These are phyloP conservation scores for Euphorbia celastroides DNA, from an alignment of 441 rosid genomes.

Conservation along the genomic window DNA sequence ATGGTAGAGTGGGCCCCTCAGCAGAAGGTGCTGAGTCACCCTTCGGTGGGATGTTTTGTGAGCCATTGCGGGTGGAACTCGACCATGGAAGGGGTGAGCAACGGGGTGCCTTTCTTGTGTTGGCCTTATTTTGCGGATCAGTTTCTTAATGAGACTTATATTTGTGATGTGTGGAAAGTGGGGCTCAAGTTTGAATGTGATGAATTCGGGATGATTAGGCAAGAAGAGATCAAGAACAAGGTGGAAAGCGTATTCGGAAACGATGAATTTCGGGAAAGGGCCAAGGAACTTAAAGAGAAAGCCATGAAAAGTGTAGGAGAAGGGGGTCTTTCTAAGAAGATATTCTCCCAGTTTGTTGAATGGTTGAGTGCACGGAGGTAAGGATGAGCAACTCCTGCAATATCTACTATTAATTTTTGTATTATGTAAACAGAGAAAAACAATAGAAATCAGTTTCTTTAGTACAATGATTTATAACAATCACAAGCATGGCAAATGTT, in stretches of 20 bases:
- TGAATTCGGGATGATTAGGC: constrained; percentile 22
- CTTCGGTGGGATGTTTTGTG: constrained; percentile 46
- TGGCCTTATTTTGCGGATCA: neutral
- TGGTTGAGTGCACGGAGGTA: constrained; percentile 28
- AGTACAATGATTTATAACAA: neutral
- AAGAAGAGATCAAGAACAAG: constrained; percentile 35
- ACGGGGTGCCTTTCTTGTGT: neutral
- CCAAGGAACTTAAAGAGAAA: constrained; percentile 5
- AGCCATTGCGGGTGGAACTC: constrained; percentile 28
- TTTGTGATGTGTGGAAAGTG: constrained; percentile 45
- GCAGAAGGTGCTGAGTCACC: constrained; percentile 31
- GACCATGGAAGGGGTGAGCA: neutral
- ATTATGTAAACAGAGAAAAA: too few species aligned
- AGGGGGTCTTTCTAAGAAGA: constrained; percentile 32
- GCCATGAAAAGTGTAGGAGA: constrained; percentile 6
- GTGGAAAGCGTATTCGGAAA: constrained; percentile 27
- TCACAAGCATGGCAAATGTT: too few species aligned
- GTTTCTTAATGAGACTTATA: constrained; percentile 19
- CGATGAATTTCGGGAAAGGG: constrained; percentile 21
- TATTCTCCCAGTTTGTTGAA: constrained; percentile 27
- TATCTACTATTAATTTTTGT: too few species aligned
- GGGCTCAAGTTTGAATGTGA: constrained; percentile 32
- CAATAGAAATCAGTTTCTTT: neutral
- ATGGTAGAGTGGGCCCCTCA: constrained; percentile 53
- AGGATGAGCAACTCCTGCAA: neutral